Evolutionary conservation across 2,329 filamentous ascomycete genomes (phyloP), one percentile per base, ranked within the genome.

Genomic region (Madurella mycetomatis): DNA sequence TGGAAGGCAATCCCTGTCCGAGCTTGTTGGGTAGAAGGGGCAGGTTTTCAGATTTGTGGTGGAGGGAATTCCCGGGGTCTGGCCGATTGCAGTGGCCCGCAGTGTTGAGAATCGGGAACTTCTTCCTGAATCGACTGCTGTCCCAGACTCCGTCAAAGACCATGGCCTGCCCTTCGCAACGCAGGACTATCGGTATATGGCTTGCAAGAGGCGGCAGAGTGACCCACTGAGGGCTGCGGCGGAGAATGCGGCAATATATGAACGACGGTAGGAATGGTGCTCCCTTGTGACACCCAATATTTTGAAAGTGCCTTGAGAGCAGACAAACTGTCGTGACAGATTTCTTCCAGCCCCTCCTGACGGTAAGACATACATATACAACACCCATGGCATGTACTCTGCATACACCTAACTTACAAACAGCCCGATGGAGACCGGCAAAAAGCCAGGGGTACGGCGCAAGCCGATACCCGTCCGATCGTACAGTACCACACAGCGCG

Each of bases 71-170:
- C 13, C 45, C 47, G 41, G 47, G 47, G 4, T 32, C 40, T 44
- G 44, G 48, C 39, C 41, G 40, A 55, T 45, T 45, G 48, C 53
- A 43, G 25, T 40, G 42, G 25, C 46, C 51, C 51, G 41, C 12
- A 1, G 30, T 39, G 17, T 32, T 37, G 41, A 47, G 18, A 45
- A 7, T 18, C 37, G 17, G 25, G n/a, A 15, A 12, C 2, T 34
- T 2, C 17, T 49, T 39, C 16, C 34, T 30, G 9, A 19, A 25
- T 25, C 7, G 25, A 25, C 7, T 7, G 25, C 7, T 3, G 25
- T 7, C 25, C 25, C 25, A 7, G 25, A 25, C 25, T 25, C 7
- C 7, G 25, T 25, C 25, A 25, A 25, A 25, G 7, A 25, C 7
- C 25, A 7, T 7, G 7, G 11, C 43, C 15, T 47, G 16, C 18